A percentile compares a stretch with the other conserved stretches of the same genome.
These are phyloP conservation scores for Prunus campanulata DNA, from an alignment of 306 rosid species.

Conservation along the genomic window DNA sequence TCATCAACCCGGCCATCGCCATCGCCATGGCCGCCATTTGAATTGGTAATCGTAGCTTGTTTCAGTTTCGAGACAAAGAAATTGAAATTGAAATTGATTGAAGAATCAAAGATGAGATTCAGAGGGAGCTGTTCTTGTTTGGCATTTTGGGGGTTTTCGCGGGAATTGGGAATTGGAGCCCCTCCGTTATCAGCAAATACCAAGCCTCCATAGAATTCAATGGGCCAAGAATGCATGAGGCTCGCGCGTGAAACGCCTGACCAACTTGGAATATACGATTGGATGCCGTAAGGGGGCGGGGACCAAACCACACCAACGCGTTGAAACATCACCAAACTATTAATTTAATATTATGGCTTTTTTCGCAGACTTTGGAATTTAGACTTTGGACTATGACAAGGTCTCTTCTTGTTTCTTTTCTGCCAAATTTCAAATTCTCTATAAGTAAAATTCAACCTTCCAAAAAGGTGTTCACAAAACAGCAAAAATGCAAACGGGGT, in stretches of 20 bases:
- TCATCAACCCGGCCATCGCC: constrained; percentile 23
- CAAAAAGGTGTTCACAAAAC: too few relatives aligned
- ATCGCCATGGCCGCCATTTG: constrained; percentile 27
- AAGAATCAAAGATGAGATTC: not conserved
- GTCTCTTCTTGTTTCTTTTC: too few relatives aligned
- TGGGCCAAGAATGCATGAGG: not conserved
- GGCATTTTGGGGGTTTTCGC: not conserved
- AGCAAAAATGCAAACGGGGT: too few relatives aligned
- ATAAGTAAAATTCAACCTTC: too few relatives aligned
- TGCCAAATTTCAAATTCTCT: too few relatives aligned
- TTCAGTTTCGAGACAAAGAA: not conserved
- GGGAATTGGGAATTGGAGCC: not conserved
- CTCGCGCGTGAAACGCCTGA: not conserved
- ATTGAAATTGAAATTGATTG: not conserved
- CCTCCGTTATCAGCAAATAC: not conserved
- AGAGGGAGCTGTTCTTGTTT: not conserved
- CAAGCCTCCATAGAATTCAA: not conserved
- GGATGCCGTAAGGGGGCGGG: not conserved
- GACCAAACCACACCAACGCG: not conserved
- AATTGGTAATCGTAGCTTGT: not conserved
- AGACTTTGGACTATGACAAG: not conserved
- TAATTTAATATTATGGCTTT: not conserved
- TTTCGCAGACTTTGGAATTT: not conserved
- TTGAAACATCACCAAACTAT: not conserved
- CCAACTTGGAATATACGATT: not conserved